Conservation (phyloP, 139 green algal species). For the Chlorella sp. region DNA sequence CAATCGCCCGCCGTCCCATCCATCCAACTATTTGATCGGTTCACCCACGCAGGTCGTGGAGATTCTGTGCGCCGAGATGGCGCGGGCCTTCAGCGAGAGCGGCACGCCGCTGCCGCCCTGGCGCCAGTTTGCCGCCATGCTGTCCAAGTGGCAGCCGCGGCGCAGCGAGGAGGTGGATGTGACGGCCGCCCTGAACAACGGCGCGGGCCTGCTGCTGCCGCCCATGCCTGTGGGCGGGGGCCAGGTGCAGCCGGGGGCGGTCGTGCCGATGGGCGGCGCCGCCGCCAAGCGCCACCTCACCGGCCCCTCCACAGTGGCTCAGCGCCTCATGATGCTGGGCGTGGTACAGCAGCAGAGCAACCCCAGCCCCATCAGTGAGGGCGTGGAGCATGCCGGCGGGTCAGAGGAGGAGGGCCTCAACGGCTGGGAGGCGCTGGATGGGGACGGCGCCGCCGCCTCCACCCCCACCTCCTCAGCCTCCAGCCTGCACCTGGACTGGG, state of each 20-base stretch:
- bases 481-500: too few species aligned
- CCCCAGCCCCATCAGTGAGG: too few species aligned
- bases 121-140: slow-evolving; percentile 60
- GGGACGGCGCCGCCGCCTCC: too few species aligned
- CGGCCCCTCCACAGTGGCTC: slow-evolving; percentile 32
- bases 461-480: too few species aligned
- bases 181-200: slow-evolving; percentile 28
- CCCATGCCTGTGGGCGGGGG: not conserved
- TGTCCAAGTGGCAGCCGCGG: slow-evolving; percentile 70
- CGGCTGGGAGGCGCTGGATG: too few species aligned
- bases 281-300: slow-evolving; percentile 8
- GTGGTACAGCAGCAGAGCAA: too few species aligned
- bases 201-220: slow-evolving; percentile 2
- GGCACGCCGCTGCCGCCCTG: slow-evolving; percentile 66
- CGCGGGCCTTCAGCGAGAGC: slow-evolving; percentile 46
- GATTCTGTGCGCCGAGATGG: slow-evolving; percentile 63
- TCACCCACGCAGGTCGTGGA: slow-evolving; percentile 43
- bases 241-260: too few species aligned
- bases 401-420: too few species aligned
- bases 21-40: not conserved
- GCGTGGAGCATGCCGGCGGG: too few species aligned
- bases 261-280: not conserved
- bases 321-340: slow-evolving; percentile 47
- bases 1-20: not conserved
- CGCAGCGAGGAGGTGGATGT: slow-evolving; percentile 55